A percentile compares a stretch with the other conserved stretches of the same genome.
These are phyloP conservation scores for Ustilago shanxiensis DNA, from an alignment of 1,284 basidiomycete species.

Conservation along the genomic window DNA sequence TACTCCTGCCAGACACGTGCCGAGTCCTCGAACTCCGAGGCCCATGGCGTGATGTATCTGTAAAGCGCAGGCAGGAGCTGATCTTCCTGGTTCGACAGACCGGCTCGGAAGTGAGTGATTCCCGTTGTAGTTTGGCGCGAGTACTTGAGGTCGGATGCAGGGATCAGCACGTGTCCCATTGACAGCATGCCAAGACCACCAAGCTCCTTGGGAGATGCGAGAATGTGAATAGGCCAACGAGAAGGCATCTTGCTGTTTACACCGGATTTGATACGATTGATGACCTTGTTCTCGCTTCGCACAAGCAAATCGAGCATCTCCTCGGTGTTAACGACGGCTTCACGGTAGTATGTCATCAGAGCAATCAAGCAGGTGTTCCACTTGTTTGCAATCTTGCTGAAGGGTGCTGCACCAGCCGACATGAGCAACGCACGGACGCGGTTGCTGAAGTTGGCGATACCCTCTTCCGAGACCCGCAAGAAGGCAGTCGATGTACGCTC, in stretches of 20 bases:
- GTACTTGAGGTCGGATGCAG: slow-evolving; percentile 96
- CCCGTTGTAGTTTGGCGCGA: slow-evolving; percentile 94
- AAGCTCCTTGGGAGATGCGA: slow-evolving; percentile 68
- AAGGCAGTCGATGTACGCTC: slow-evolving; percentile 98
- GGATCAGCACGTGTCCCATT: slow-evolving; percentile 98
- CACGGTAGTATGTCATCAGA: slow-evolving; percentile 94
- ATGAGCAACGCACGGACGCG: slow-evolving; percentile 93
- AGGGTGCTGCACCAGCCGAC: slow-evolving; percentile 98
- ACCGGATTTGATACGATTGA: slow-evolving; percentile 99
- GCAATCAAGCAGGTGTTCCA: slow-evolving; percentile 86
- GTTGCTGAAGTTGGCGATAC: slow-evolving; percentile 74
- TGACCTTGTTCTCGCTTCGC: slow-evolving; percentile 72
- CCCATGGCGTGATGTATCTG: slow-evolving; percentile 98
- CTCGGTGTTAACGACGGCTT: slow-evolving; percentile 98
- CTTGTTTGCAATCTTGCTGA: slow-evolving; percentile 99
- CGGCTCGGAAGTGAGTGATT: slow-evolving; percentile 94
- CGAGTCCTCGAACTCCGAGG: slow-evolving; percentile 97
- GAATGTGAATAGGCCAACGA: slow-evolving; percentile 87
- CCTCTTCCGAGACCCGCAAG: slow-evolving; percentile 94
- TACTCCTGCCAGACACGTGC: slow-evolving; percentile 99
- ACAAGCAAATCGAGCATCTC: slow-evolving; percentile 76
- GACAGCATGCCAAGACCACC: slow-evolving; percentile 99
- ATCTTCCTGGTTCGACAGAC: slow-evolving; percentile 83
- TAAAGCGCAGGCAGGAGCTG: slow-evolving; percentile 86
- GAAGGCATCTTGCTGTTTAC: slow-evolving; percentile 99